Conservation (phyloP, 805 yeast species). For the Debaryomyces tyrocola region DNA sequence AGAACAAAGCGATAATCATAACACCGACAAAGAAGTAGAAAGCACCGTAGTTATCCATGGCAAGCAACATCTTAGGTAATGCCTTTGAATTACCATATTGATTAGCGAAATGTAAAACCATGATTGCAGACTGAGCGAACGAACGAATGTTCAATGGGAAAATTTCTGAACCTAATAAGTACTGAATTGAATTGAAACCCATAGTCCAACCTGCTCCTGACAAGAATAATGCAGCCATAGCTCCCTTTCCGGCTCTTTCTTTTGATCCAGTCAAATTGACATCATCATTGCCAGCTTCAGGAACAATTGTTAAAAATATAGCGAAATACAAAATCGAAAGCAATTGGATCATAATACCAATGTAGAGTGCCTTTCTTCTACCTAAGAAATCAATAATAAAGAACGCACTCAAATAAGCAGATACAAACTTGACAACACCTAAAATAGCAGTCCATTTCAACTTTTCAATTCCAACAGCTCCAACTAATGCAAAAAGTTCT, state of each 20-base stretch:
- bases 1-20: slow-evolving; percentile 38
- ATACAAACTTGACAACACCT: slow-evolving; percentile 52
- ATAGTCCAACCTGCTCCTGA: slow-evolving; percentile 59
- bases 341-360: slow-evolving; percentile 48
- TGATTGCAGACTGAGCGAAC: slow-evolving; percentile 49
- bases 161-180: slow-evolving; percentile 54
- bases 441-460: slow-evolving; percentile 51
- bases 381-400: slow-evolving; percentile 56
- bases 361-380: slow-evolving; percentile 48
- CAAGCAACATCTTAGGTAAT: slow-evolving; percentile 49
- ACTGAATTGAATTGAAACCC: slow-evolving; percentile 59
- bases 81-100: slow-evolving; percentile 61
- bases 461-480: slow-evolving; percentile 41
- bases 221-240: slow-evolving; percentile 50
- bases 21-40: slow-evolving; percentile 52
- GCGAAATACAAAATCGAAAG: slow-evolving; percentile 47
- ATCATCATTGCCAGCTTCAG: slow-evolving; percentile 37
- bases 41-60: slow-evolving; percentile 48
- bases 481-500: slow-evolving; percentile 48
- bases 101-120: slow-evolving; percentile 57
- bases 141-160: slow-evolving; percentile 52
- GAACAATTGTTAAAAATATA: slow-evolving; percentile 45
- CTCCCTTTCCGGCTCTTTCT: slow-evolving; percentile 43
- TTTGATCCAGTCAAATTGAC: slow-evolving; percentile 29
- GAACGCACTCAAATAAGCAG: slow-evolving; percentile 52